Base-by-base conservation (phyloP, 2,329 filamentous ascomycete genomes). In the Aspergillus ochraceoroseus region DNA sequence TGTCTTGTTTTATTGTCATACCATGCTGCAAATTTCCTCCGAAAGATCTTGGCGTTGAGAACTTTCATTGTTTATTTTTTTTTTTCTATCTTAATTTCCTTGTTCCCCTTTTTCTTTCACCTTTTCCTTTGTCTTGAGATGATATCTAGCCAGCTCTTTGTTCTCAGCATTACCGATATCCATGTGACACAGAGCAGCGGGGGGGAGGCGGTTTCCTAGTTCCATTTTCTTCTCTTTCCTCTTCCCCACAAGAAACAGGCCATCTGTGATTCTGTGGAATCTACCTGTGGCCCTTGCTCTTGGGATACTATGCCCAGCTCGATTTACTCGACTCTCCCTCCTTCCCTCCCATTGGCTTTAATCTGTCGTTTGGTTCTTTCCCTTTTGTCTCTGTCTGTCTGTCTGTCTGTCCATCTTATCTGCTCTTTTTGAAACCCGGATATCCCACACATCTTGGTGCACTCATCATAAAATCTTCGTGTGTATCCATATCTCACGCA, bases 381-480 rank as follows among this genome's bases (percentile, higher is more conserved):
- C 43, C 47, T 22, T 14, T 36, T 38, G 20, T 31, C 38, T 35
- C 23, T 40, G 37, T 30, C 44, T 34, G 40, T 51, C 44, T 40
- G 45, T 44, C 38, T 52, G 41, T 49, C 51, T 41, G 48, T 48
- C 44, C 41, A 43, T 44, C 49, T 46, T 44, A 39, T 46, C 34
- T 53, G 34, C 49, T 32, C 48, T 40, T 37, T 51, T 44, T 57
- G 58, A 54, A 60, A 55, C 55, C 57, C 60, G 61, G 62, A 62
- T 65, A 63, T 64, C 59, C 57, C 59, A 61, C 55, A 55, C 55
- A 54, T 57, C 52, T 60, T 60, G 40, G 52, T 58, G 51, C 41
- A 47, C 39, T 54, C 44, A 48, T 42, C 49, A 41, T 20, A 25
- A 47, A 43, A 49, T 47, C 42, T 48, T 61, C 54, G n/a, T 62